These are phyloP conservation scores for Rhodotorula sp. DNA, from an alignment of 1,284 basidiomycete genomes.

Conservation along the genomic window DNA sequence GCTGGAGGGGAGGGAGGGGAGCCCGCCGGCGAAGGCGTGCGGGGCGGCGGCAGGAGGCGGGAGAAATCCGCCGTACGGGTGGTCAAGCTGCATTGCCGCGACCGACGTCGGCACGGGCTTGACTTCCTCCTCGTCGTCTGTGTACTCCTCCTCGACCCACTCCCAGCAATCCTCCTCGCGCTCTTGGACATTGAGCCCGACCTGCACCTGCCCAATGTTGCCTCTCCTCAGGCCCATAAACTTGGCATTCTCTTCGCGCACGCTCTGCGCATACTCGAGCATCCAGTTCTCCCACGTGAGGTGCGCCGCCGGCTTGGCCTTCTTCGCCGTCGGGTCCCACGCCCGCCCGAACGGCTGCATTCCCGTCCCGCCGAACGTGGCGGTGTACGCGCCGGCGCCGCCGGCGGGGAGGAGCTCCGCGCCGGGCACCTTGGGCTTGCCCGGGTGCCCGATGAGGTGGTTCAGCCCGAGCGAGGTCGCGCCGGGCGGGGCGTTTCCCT, in stretches of 20 bases:
- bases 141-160: slow-evolving; percentile 47
- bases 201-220: slow-evolving; percentile 37
- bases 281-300: slow-evolving; percentile 87
- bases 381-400: slow-evolving; percentile 50
- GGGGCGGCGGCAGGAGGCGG: slow-evolving; percentile 38
- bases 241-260: slow-evolving; percentile 64
- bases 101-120: slow-evolving; percentile 9
- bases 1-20: neutral
- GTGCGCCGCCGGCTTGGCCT: slow-evolving; percentile 47
- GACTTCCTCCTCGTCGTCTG: slow-evolving; percentile 43
- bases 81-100: slow-evolving; percentile 4
- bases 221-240: slow-evolving; percentile 64
- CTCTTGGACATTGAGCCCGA: slow-evolving; percentile 34
- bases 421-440: slow-evolving; percentile 34
- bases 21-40: slow-evolving; percentile 41
- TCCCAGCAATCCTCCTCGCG: slow-evolving; percentile 35
- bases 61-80: slow-evolving; percentile 29
- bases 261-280: slow-evolving; percentile 68
- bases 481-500: slow-evolving; percentile 53
- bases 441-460: slow-evolving; percentile 29
- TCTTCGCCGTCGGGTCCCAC: slow-evolving; percentile 66
- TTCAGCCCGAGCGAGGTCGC: slow-evolving; percentile 34
- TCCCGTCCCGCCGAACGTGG: slow-evolving; percentile 71
- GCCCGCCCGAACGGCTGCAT: slow-evolving; percentile 82
- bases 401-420: slow-evolving; percentile 46